Conservation (phyloP, 2,329 filamentous ascomycete species). For the Ampelomyces quisqualis region DNA sequence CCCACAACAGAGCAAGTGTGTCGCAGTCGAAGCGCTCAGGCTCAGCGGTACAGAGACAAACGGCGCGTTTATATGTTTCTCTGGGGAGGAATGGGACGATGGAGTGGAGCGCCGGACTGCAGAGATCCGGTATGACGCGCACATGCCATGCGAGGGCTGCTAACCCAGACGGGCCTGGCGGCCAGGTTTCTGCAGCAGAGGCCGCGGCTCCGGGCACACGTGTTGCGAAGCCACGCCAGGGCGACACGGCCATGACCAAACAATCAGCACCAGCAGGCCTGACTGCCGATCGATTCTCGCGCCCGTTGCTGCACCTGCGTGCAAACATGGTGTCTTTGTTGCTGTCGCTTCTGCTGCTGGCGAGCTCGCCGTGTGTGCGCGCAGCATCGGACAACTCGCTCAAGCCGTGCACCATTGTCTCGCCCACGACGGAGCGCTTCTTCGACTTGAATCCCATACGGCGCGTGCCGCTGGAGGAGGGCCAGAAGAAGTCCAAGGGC, state of each 20-base stretch:
- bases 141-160: slow-evolving; percentile 10
- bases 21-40: too few relatives aligned
- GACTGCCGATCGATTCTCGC: slow-evolving; percentile 8
- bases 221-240: slow-evolving; percentile 16
- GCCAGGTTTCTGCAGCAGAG: slow-evolving; percentile 16
- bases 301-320: slow-evolving; percentile 7
- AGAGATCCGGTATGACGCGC: slow-evolving; percentile 29
- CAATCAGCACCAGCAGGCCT: slow-evolving; percentile 4
- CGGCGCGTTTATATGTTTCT: slow-evolving; percentile 14
- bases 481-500: slow-evolving; percentile 51
- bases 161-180: slow-evolving; percentile 5
- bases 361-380: slow-evolving; percentile 38
- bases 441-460: slow-evolving; percentile 63
- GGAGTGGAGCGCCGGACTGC: slow-evolving; percentile 14
- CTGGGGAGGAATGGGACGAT: slow-evolving; percentile 21
- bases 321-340: slow-evolving; percentile 31
- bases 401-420: slow-evolving; percentile 63
- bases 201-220: slow-evolving; percentile 21
- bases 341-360: slow-evolving; percentile 28
- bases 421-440: slow-evolving; percentile 61
- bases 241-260: slow-evolving; percentile 5
- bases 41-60: too few relatives aligned
- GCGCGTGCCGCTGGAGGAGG: slow-evolving; percentile 49
- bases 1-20: background rate
- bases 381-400: slow-evolving; percentile 47